Evolutionary conservation across 106 monocot genomes (phyloP).

Genomic region (Phalaenopsis aphrodite): DNA sequence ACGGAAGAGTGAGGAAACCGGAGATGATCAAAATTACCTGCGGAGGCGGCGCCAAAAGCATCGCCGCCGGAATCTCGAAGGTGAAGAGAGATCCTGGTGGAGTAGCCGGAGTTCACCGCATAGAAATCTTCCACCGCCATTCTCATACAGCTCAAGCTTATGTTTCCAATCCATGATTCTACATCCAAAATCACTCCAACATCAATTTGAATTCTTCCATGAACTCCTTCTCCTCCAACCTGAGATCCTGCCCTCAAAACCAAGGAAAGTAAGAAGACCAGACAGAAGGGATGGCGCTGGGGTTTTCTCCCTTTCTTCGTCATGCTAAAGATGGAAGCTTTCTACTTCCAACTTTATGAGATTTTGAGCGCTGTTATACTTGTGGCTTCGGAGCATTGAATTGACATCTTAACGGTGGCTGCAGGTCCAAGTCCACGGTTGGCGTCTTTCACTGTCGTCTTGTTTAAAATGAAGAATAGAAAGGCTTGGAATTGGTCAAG

Average conservation of each 20-base stretch:
- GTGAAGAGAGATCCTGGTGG: slow-evolving; percentile 23
- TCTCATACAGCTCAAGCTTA: slow-evolving; percentile 32
- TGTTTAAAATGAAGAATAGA: too few relatives aligned
- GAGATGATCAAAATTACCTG: slow-evolving; percentile 7
- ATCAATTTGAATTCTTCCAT: not conserved
- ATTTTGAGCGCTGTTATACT: too few relatives aligned
- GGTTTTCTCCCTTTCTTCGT: not conserved
- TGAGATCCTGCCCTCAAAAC: not conserved
- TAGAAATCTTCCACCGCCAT: slow-evolving; percentile 57
- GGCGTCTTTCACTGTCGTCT: too few relatives aligned
- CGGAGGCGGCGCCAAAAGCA: slow-evolving; percentile 11
- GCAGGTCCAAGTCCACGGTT: not conserved
- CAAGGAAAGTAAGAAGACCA: not conserved
- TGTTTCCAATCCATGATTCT: slow-evolving; percentile 23
- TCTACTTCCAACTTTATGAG: too few relatives aligned
- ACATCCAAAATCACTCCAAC: slow-evolving; percentile 38
- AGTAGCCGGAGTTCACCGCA: slow-evolving; percentile 17
- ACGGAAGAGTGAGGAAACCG: not conserved
- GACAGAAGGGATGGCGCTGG: not conserved
- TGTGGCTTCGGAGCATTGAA: not conserved
- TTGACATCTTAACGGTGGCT: not conserved
- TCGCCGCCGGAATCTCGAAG: slow-evolving; percentile 17
- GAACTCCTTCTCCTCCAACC: not conserved
- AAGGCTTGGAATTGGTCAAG: too few relatives aligned
- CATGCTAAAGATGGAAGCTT: not conserved